These are phyloP conservation scores for Umbilicaria muhlenbergii DNA, from an alignment of 495 filamentous ascomycete species.

Conservation along the genomic window DNA sequence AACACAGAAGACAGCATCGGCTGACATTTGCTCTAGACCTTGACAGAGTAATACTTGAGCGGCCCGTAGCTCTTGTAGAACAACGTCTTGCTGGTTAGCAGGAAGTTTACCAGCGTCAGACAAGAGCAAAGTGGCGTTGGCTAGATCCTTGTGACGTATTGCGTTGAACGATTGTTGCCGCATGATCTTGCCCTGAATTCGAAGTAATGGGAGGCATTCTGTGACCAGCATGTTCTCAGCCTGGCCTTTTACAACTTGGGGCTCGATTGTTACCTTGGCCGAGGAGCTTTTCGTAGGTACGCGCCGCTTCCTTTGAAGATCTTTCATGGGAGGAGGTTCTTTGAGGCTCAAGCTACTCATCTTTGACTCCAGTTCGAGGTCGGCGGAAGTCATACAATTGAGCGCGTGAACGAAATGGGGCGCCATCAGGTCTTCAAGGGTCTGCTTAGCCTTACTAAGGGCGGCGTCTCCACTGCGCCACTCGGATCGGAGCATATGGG, in stretches of 20 bases:
- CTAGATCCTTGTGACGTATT: slow-evolving; percentile 12
- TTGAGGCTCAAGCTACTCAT: slow-evolving; percentile 2
- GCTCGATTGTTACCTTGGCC: slow-evolving; percentile 17
- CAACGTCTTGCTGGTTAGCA: slow-evolving; percentile 24
- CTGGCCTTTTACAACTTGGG: slow-evolving; percentile 12
- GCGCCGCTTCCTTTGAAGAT: neutral
- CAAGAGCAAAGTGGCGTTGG: slow-evolving; percentile 34
- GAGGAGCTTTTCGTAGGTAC: slow-evolving; percentile 8
- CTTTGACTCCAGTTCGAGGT: neutral
- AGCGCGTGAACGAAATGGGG: neutral
- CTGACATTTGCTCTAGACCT: slow-evolving; percentile 50
- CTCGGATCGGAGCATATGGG: neutral
- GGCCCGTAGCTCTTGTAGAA: slow-evolving; percentile 36
- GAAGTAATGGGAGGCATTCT: slow-evolving; percentile 40
- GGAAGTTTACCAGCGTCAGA: slow-evolving; percentile 26
- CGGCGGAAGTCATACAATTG: neutral
- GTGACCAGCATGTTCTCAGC: slow-evolving; percentile 19
- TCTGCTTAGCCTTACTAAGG: slow-evolving; percentile 1
- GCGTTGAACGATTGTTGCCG: slow-evolving; percentile 44
- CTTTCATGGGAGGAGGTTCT: neutral
- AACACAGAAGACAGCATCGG: slow-evolving; percentile 74
- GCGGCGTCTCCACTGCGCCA: neutral
- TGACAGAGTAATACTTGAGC: slow-evolving; percentile 41
- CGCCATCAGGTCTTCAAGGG: neutral
- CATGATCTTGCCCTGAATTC: slow-evolving; percentile 44